Evolutionary conservation across 176 grass and related monocot species (phyloP).

Genomic region (Microstegium vimineum): DNA sequence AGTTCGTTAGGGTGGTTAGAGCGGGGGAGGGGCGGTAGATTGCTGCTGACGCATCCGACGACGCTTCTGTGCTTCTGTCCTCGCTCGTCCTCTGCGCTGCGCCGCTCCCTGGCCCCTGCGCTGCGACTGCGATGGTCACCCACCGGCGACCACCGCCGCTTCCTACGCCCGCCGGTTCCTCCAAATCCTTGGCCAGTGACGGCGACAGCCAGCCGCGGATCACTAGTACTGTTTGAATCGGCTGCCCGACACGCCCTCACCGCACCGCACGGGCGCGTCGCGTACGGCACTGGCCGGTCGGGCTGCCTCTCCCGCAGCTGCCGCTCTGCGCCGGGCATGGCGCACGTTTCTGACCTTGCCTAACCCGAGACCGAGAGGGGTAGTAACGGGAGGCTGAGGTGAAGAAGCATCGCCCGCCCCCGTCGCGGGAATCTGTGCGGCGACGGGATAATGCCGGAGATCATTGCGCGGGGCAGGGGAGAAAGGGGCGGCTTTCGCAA

Average conservation of each 20-base stretch:
- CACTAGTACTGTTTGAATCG: background rate
- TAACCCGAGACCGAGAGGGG: no score
- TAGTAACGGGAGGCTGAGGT: background rate
- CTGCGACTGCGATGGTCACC: background rate
- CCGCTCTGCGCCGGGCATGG: background rate
- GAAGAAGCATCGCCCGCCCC: background rate
- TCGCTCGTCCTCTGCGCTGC: background rate
- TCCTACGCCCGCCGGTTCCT: background rate
- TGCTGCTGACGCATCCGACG: constrained; percentile 27
- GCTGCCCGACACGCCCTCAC: background rate
- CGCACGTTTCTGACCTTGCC: background rate
- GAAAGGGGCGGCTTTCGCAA: constrained; percentile 34
- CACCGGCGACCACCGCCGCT: background rate
- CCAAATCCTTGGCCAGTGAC: background rate
- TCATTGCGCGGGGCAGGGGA: background rate
- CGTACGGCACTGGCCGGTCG: background rate
- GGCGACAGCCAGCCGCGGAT: background rate
- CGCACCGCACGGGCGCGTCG: background rate
- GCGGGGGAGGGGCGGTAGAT: background rate
- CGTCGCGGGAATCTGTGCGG: constrained; percentile 13
- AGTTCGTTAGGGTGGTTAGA: constrained; percentile 5
- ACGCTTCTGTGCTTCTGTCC: background rate
- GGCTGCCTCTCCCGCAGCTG: background rate
- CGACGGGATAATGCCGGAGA: constrained; percentile 14
- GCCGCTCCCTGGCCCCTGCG: background rate